phyloP scores from a whole-genome alignment of 495 filamentous ascomycete species.

The Penicillium parvum region DNA sequence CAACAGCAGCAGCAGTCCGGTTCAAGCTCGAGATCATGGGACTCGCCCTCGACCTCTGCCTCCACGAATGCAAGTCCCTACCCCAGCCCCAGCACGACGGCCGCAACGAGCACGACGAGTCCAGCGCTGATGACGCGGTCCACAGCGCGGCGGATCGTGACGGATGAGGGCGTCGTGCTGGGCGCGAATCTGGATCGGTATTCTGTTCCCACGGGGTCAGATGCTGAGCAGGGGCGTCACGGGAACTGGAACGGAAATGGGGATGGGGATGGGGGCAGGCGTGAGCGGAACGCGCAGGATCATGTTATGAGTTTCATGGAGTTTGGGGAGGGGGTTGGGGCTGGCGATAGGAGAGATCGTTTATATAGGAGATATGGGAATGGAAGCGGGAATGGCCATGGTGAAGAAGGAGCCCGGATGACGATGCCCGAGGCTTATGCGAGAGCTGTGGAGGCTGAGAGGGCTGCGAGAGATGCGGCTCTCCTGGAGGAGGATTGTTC shows the following conservation, averaged over 20 bases:
- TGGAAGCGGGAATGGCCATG: neutral
- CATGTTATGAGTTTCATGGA: slow-evolving; percentile 41
- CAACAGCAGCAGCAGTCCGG: neutral
- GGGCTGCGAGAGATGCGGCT: neutral
- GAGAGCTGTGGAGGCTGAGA: too few relatives aligned
- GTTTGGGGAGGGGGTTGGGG: slow-evolving; percentile 10
- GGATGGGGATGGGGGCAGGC: too few relatives aligned
- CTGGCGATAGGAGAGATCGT: slow-evolving; percentile 1
- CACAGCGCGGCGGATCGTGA: slow-evolving; percentile 15
- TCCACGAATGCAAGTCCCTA: neutral
- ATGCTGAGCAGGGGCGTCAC: neutral
- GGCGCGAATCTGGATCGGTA: slow-evolving; percentile 27
- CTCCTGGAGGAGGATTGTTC: neutral
- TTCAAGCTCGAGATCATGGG: neutral
- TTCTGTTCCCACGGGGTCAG: slow-evolving; percentile 1
- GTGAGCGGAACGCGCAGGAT: neutral
- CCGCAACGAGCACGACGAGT: neutral
- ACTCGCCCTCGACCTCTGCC: neutral
- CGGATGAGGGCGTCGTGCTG: slow-evolving; percentile 27
- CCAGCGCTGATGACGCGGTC: neutral
- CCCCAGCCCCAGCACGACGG: neutral
- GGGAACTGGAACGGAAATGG: neutral
- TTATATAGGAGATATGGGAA: too few relatives aligned
- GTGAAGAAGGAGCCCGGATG: too few relatives aligned
- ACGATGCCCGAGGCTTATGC: too few relatives aligned